Evolutionary conservation across 352 stramenopile genomes (phyloP).

Genomic region (Plasmopara halstedii): DNA sequence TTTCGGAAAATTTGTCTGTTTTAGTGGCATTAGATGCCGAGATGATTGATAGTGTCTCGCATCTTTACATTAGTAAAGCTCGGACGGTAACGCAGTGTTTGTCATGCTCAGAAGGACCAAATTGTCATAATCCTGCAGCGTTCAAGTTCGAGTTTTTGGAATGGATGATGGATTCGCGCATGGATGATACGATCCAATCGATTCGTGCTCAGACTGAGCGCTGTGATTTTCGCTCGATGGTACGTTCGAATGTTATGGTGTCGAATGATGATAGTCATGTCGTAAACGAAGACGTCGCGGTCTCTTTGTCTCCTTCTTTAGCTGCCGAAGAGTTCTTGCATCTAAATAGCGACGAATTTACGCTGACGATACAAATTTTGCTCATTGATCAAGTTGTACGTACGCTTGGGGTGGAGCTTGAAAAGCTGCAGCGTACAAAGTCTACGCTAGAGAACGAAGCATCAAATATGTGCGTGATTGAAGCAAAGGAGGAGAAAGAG

Average conservation of each 20-base stretch:
- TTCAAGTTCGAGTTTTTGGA: conserved; percentile 83
- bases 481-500: conserved; percentile 5
- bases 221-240: conserved; percentile 72
- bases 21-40: conserved; percentile 69
- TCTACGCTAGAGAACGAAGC: conserved; percentile 16
- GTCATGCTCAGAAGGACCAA: conserved; percentile 58
- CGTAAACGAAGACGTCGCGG: background rate
- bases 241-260: conserved; percentile 35
- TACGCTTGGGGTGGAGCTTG: conserved; percentile 42
- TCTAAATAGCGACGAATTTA: conserved; percentile 54
- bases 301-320: conserved; percentile 5
- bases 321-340: conserved; percentile 54
- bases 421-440: conserved; percentile 33
- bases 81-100: conserved; percentile 64
- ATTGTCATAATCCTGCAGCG: conserved; percentile 50
- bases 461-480: background rate
- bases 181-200: conserved; percentile 57
- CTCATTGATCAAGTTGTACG: conserved; percentile 75
- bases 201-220: conserved; percentile 59
- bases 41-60: conserved; percentile 63
- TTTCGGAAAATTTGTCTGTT: conserved; percentile 76
- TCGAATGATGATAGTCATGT: conserved; percentile 21
- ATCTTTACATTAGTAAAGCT: conserved; percentile 70
- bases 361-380: conserved; percentile 75
- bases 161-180: conserved; percentile 64